phyloP scores from a whole-genome alignment of 2,329 filamentous ascomycete species.

The Triangularia setosa region DNA sequence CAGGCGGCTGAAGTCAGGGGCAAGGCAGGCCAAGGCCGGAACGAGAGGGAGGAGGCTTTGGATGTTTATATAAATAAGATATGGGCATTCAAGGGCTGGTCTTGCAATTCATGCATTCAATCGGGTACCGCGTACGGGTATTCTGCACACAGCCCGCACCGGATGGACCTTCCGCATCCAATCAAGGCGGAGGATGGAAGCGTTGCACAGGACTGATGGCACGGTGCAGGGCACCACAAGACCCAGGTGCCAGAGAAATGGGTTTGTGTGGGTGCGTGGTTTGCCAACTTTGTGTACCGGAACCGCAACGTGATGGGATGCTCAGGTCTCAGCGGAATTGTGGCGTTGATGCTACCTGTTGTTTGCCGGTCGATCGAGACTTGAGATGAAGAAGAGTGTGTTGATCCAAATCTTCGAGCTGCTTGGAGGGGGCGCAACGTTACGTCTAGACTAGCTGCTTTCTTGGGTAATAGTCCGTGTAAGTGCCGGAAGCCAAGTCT shows the following conservation, averaged over 20 bases:
- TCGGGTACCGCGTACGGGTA: constrained; percentile 2
- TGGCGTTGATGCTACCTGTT: background rate
- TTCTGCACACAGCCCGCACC: constrained; percentile 5
- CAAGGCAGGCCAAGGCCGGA: background rate
- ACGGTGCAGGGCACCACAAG: background rate
- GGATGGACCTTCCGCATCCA: background rate
- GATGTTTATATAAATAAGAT: constrained; percentile 7
- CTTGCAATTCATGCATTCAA: background rate
- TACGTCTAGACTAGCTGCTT: constrained; percentile 7
- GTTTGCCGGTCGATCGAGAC: background rate
- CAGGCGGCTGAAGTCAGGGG: background rate
- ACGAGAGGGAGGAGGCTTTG: background rate
- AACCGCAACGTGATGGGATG: background rate
- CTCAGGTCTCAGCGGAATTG: background rate
- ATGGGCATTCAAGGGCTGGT: background rate
- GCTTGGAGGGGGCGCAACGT: constrained; percentile 12
- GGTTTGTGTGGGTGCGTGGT: no score
- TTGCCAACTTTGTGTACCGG: background rate
- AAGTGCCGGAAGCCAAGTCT: background rate
- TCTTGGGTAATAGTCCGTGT: background rate
- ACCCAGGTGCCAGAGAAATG: background rate
- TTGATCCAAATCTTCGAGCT: constrained; percentile 14
- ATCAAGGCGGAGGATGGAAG: background rate
- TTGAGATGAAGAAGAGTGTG: background rate
- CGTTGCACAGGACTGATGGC: background rate